Percentiles rank a stretch among this genome's conserved stretches.
These are phyloP conservation scores for Ceratocystis albifundus DNA, from an alignment of 2,329 filamentous ascomycete species.

Conservation along the genomic window DNA sequence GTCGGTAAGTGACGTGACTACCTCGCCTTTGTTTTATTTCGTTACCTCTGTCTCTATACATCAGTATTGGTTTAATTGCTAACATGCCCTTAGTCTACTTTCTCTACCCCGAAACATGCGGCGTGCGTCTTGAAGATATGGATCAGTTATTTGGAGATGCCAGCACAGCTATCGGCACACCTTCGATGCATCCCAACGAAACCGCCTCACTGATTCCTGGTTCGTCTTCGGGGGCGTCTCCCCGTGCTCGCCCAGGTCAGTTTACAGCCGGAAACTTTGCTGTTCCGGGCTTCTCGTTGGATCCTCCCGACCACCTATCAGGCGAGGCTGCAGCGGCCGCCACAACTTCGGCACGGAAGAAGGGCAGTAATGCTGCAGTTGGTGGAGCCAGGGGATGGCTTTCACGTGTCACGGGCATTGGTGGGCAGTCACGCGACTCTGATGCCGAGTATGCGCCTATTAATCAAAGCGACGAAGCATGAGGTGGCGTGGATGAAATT, in stretches of 20 bases:
- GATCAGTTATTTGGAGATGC: constrained; percentile 87
- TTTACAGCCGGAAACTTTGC: constrained; percentile 43
- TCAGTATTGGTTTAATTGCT: neutral
- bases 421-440: constrained; percentile 30
- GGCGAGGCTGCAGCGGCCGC: constrained; percentile 1
- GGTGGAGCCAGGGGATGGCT: constrained; percentile 37
- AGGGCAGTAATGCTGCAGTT: neutral
- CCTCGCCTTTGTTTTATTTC: neutral
- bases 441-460: constrained; percentile 32
- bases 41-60: neutral
- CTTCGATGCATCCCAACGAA: constrained; percentile 54
- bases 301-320: constrained; percentile 49
- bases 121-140: constrained; percentile 94
- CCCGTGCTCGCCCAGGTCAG: constrained; percentile 51
- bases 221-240: constrained; percentile 44
- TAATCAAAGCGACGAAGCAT: constrained; percentile 33
- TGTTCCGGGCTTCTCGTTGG: constrained; percentile 63
- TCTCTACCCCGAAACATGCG: constrained; percentile 92
- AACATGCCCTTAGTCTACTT: constrained; percentile 62
- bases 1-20: constrained; percentile 61
- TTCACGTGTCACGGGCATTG: constrained; percentile 33
- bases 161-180: constrained; percentile 67
- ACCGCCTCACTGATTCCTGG: constrained; percentile 69
- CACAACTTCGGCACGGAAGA: neutral
- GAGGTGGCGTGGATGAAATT: neutral